Evolutionary conservation across 176 grass and related monocot species (phyloP), one percentile per base, ranked within the genome.

Genomic region (Eleusine coracana): DNA sequence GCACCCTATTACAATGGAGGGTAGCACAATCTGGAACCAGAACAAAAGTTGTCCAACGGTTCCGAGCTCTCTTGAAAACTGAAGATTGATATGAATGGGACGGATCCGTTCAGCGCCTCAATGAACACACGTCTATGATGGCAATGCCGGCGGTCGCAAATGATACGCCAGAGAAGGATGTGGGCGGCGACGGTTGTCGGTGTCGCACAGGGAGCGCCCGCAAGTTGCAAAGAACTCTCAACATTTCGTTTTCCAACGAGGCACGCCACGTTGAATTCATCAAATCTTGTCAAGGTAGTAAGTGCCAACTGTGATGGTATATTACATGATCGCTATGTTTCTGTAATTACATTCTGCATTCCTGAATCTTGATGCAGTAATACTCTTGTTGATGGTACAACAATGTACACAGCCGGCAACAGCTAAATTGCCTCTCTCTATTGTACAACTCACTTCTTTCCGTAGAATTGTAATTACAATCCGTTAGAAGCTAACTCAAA

Each of bases 321-420:
- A 48, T 55, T 77, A 36, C 55, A 20, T 49, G 17, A 58, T 36
- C 48, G 28, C 13, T 73, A 56, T 7, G 15, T 66, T 13, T 15
- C 21, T 45, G 50, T 84, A 75, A 78, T 66, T 82, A 77, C 79
- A 54, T 63, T n/a, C 56, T 71, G 27, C 46, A 18, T 75, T 69
- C 16, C 56, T 65, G 14, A 63, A 75, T 69, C 21, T 48, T 65
- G 20, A 63, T 75, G 78, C 42, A 62, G 60, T 58, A 60, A 1
- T 77, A 66, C 40, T 66, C n/a, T 21, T 34, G 28, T 56, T 79
- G 52, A 67, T 52, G 67, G 34, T 48, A 79, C 63, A 90, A 63
- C 68, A 75, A 75, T 70, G 68, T 90, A 79, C 82, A 83, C 74
- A 87, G 18, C 21, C 45, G 84, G 80, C 88, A 90, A 86, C 28